phyloP scores from a whole-genome alignment of 495 filamentous ascomycete genomes.

The Neurospora sp. region DNA sequence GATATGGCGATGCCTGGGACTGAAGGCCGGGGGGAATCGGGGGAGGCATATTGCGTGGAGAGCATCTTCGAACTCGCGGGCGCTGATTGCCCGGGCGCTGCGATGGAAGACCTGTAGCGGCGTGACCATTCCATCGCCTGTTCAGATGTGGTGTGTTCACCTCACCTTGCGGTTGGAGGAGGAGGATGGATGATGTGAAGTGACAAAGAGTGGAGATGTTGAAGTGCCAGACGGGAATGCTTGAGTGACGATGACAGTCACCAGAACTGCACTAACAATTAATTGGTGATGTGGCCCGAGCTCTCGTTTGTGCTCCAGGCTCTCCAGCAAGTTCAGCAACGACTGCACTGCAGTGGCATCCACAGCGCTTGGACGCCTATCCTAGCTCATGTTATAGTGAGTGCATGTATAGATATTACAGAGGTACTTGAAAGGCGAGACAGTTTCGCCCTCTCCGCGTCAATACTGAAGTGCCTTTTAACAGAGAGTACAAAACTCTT shows the following conservation, averaged over 20 bases:
- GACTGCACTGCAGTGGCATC: background rate
- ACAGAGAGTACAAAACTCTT: background rate
- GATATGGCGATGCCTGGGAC: constrained; percentile 16
- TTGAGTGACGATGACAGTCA: background rate
- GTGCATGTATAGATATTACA: background rate
- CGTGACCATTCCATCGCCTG: constrained; percentile 34
- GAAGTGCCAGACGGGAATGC: background rate
- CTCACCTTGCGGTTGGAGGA: background rate
- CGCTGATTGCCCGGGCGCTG: constrained; percentile 35
- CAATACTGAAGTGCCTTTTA: background rate
- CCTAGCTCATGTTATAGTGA: background rate
- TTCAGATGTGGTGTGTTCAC: background rate
- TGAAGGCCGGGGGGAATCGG: constrained; percentile 24
- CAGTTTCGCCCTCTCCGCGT: accelerated
- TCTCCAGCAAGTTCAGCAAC: background rate
- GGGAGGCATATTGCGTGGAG: constrained; percentile 41
- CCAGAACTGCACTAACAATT: background rate
- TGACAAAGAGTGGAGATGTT: background rate
- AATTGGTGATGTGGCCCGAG: background rate
- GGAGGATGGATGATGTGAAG: background rate
- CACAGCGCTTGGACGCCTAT: background rate
- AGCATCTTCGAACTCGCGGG: constrained; percentile 42
- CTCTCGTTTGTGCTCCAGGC: background rate
- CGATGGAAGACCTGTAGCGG: constrained; percentile 30
- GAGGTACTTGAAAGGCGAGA: background rate